Evolutionary conservation across 306 rosid genomes (phyloP).

Genomic region (Chamaecrista fasciculata): DNA sequence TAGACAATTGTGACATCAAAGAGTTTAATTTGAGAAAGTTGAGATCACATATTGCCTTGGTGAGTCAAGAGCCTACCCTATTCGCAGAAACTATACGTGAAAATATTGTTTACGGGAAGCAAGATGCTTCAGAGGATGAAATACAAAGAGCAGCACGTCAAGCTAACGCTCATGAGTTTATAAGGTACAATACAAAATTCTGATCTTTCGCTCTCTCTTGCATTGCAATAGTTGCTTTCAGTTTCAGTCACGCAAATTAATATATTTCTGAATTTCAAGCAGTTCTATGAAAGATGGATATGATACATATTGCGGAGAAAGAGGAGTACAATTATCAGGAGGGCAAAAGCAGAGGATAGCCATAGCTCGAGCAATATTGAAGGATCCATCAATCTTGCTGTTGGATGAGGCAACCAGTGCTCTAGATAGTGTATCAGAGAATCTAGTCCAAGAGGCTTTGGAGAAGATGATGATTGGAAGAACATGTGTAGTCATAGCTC

Average conservation of each 20-base stretch:
- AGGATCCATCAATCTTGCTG: slow-evolving; percentile 64
- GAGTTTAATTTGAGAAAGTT: slow-evolving; percentile 48
- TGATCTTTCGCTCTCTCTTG: background rate
- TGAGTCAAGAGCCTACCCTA: slow-evolving; percentile 80
- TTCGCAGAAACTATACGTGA: slow-evolving; percentile 71
- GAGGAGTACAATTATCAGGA: slow-evolving; percentile 81
- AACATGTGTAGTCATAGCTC: slow-evolving; percentile 75
- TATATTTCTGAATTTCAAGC: slow-evolving; percentile 38
- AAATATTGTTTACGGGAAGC: slow-evolving; percentile 60
- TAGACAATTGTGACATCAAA: slow-evolving; percentile 56
- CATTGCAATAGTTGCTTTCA: background rate
- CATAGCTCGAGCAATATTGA: slow-evolving; percentile 72
- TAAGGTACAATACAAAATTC: slow-evolving; percentile 38
- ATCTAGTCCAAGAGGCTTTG: slow-evolving; percentile 64
- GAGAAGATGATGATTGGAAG: slow-evolving; percentile 82
- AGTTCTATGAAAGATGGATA: slow-evolving; percentile 73
- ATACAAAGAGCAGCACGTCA: slow-evolving; percentile 56
- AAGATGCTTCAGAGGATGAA: slow-evolving; percentile 57
- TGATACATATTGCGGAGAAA: slow-evolving; percentile 70
- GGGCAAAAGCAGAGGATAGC: slow-evolving; percentile 89
- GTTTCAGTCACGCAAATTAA: background rate
- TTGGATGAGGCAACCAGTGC: slow-evolving; percentile 89
- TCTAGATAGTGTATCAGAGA: slow-evolving; percentile 70
- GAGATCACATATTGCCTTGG: slow-evolving; percentile 71
- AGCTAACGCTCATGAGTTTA: slow-evolving; percentile 80